Evolutionary conservation across 768 basidiomycete genomes (phyloP).

Genomic region (Pholiota conissans): DNA sequence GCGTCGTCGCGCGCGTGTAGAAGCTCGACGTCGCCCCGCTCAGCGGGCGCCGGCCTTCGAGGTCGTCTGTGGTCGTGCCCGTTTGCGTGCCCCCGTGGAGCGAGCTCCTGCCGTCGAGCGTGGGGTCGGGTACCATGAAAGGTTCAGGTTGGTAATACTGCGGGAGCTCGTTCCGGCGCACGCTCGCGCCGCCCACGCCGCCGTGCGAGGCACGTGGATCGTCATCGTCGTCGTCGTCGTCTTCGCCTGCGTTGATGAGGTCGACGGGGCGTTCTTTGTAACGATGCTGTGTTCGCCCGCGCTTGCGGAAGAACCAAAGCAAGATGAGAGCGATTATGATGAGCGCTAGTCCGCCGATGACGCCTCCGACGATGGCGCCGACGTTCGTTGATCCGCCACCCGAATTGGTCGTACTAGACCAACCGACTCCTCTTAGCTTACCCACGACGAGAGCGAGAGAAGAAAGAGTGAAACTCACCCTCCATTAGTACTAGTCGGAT

Average conservation of each 20-base stretch:
- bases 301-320: constrained; percentile 52
- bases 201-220: constrained; percentile 15
- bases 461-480: constrained; percentile 2
- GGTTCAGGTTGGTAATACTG: constrained; percentile 78
- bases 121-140: constrained; percentile 68
- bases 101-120: constrained; percentile 28
- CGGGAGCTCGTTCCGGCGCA: constrained; percentile 50
- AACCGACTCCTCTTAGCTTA: not conserved
- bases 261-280: constrained; percentile 64
- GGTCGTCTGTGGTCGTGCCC: constrained; percentile 21
- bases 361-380: constrained; percentile 58
- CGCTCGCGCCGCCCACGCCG: not conserved
- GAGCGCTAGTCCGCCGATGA: constrained; percentile 54
- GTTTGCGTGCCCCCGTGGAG: constrained; percentile 27
- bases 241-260: constrained; percentile 64
- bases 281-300: constrained; percentile 32
- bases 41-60: constrained; percentile 29
- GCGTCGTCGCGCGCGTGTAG: constrained; percentile 43
- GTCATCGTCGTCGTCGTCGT: constrained; percentile 40
- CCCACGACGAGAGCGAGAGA: not conserved
- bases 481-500: constrained; percentile 54
- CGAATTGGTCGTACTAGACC: constrained; percentile 14
- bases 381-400: constrained; percentile 33
- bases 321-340: constrained; percentile 39
- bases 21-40: constrained; percentile 41